phyloP scores from a whole-genome alignment of 257 asterid genomes.

The Ilex aquifolium region DNA sequence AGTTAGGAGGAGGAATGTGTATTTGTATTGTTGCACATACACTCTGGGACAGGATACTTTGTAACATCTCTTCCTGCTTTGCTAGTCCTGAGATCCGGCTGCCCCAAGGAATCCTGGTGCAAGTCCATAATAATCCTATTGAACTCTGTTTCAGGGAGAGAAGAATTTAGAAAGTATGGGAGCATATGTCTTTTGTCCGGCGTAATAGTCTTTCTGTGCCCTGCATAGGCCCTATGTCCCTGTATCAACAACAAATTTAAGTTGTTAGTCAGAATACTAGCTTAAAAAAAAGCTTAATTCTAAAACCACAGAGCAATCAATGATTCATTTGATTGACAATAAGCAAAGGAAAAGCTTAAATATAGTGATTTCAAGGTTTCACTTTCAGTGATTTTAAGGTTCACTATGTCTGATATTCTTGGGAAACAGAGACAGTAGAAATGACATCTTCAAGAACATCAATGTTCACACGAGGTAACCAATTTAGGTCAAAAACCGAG shows the following conservation, averaged over 20 bases:
- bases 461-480: no score
- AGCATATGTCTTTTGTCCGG: constrained; percentile 95
- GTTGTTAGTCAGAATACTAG: not conserved
- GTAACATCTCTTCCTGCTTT: constrained; percentile 75
- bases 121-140: constrained; percentile 43
- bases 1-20: constrained; percentile 19
- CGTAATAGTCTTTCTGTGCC: constrained; percentile 80
- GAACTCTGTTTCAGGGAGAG: constrained; percentile 61
- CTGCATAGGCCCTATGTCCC: constrained; percentile 90
- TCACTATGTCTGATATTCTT: no score
- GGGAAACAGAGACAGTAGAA: no score
- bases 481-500: no score
- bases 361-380: no score
- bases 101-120: constrained; percentile 78
- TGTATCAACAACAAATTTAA: constrained; percentile 22
- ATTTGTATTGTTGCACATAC: constrained; percentile 67
- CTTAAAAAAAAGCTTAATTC: not conserved
- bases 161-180: constrained; percentile 56
- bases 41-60: constrained; percentile 82
- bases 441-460: no score
- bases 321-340: no score
- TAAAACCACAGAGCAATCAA: no score
- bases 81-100: constrained; percentile 70
- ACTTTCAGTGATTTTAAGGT: no score
- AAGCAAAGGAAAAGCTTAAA: no score